A percentile compares a stretch with the other conserved stretches of the same genome.
Conservation (phyloP, 2,329 filamentous ascomycete species). For the Cercospora nicotianae region DNA sequence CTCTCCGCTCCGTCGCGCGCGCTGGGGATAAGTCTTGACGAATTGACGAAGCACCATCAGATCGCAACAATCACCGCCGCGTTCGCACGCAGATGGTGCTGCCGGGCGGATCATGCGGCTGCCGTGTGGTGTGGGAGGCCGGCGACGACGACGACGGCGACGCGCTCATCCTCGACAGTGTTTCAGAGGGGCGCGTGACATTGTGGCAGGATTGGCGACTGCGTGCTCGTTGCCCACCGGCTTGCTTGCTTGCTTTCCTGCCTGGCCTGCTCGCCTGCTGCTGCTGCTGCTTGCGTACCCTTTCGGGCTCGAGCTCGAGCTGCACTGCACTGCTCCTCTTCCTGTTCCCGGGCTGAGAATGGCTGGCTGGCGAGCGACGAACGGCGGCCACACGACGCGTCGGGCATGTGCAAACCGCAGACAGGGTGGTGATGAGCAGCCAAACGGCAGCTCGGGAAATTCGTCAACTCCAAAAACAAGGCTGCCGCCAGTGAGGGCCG, state of each 20-base stretch:
- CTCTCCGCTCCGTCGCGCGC: constrained; percentile 12
- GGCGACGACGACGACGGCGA: background rate
- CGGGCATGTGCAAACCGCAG: background rate
- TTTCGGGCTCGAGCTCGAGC: background rate
- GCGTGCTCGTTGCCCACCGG: background rate
- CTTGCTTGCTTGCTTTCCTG: background rate
- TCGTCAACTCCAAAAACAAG: background rate
- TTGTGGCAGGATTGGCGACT: background rate
- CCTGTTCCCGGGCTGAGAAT: background rate
- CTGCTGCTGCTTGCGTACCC: background rate
- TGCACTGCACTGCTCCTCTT: background rate
- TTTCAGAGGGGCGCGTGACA: constrained; percentile 4
- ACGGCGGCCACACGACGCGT: background rate
- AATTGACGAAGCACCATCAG: background rate
- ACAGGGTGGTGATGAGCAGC: background rate
- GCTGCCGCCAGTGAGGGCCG: constrained; percentile 1
- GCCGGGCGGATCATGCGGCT: background rate
- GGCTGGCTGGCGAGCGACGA: background rate
- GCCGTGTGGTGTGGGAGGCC: background rate
- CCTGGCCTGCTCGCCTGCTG: background rate
- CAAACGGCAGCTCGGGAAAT: background rate
- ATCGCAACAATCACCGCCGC: background rate
- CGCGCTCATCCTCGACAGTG: background rate
- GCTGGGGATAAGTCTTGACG: background rate
- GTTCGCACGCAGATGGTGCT: background rate